Evolutionary conservation across 2,329 filamentous ascomycete genomes (phyloP), one percentile per base, ranked within the genome.

Genomic region (Fusarium brevicatenulatum): DNA sequence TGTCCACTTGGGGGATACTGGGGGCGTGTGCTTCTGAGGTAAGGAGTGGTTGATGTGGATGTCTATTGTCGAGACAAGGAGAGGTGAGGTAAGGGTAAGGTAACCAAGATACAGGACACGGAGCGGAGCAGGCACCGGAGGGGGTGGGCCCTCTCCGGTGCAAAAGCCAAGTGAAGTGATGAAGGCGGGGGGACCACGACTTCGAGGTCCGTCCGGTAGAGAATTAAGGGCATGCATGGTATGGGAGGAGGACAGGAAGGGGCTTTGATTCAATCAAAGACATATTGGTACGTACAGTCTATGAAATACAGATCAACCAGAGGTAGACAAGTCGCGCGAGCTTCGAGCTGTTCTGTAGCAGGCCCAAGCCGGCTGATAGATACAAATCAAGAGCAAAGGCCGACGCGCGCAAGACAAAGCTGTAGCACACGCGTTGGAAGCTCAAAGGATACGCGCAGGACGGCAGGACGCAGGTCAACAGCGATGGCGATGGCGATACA

Each of bases 21-120:
- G 73, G 76, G 74, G 75, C 53, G 75, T 76, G 76, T 77, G 66
- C 56, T 68, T 72, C 71, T 61, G 54, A 72, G 56, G 57, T 40
- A 63, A 74, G 70, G 74, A 67, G 73, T 77, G 65, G 63, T 74
- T 70, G 72, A 67, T 62, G 66, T 58, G 70, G 70, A 67, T 62
- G 67, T 62, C 56, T 50, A 67, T 61, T 71, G 56, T 76, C 23
- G 39, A 50, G 66, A 37, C 32, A 68, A 59, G 47, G 70, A 54
- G 65, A 75, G 60, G 54, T 55, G 37, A 57, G 52, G 43, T 43
- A 30, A 55, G 37, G 25, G 64, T 65, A 68, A 76, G 68, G 64
- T 55, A 54, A 54, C 52, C 39, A 43, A 53, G 64, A 70, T 63
- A 65, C 42, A 62, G 55, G 56, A 50, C 30, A 70, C 50, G 61